These are phyloP conservation scores for Lipomyces spencermartinsiae DNA, from an alignment of 805 yeast species.

Conservation along the genomic window DNA sequence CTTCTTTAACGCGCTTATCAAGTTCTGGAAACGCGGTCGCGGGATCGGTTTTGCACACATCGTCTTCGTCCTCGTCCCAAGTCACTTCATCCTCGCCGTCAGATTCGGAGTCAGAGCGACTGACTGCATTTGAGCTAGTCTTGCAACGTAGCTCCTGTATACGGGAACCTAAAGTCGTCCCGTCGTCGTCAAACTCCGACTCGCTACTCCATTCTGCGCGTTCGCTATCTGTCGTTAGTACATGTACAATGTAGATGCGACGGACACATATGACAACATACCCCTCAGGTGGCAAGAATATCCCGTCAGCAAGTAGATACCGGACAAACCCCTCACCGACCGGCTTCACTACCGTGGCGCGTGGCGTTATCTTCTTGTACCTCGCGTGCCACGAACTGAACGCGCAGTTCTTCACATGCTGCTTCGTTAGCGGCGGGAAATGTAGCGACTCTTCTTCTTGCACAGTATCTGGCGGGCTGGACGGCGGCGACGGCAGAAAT, in stretches of 20 bases:
- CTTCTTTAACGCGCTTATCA: constrained; percentile 57
- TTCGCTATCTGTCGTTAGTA: constrained; percentile 3
- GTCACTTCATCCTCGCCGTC: constrained; percentile 77
- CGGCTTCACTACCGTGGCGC: constrained; percentile 60
- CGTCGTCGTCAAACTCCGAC: constrained; percentile 45
- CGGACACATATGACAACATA: neutral
- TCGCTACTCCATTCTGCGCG: constrained; percentile 39
- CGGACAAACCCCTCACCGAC: constrained; percentile 63
- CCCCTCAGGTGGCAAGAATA: constrained; percentile 61
- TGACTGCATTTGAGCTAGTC: neutral
- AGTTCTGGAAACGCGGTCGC: constrained; percentile 61
- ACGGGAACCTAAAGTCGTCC: constrained; percentile 50
- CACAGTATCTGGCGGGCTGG: neutral
- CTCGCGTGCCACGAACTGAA: constrained; percentile 61
- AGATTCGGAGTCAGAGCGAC: constrained; percentile 38
- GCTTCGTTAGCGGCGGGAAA: constrained; percentile 47
- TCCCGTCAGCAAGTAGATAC: constrained; percentile 72
- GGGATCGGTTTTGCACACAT: constrained; percentile 50
- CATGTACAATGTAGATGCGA: neutral
- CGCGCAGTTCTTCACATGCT: constrained; percentile 36
- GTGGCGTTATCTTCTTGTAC: constrained; percentile 58
- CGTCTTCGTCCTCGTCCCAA: constrained; percentile 44
- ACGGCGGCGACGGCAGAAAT: neutral
- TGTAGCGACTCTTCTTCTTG: neutral
- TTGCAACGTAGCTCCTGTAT: constrained; percentile 44